Evolutionary conservation across 441 rosid genomes (phyloP).

Genomic region (Populus hybrid): DNA sequence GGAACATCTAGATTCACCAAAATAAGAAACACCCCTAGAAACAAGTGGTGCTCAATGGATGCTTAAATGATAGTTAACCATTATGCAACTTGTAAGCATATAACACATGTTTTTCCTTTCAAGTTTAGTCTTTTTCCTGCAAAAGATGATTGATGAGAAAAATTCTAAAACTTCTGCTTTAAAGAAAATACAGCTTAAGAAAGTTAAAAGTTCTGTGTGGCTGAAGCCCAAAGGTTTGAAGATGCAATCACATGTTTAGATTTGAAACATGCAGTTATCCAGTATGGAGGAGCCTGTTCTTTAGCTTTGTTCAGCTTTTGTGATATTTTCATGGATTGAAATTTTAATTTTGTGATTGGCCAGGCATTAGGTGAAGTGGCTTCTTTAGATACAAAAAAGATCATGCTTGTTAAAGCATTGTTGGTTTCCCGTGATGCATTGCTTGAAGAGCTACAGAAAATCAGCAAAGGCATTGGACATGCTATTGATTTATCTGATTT

Average conservation of each 20-base stretch:
- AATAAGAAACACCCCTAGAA: neutral
- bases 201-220: neutral
- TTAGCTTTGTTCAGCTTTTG: constrained; percentile 9
- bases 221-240: neutral
- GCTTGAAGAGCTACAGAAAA: constrained; percentile 61
- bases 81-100: neutral
- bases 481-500: constrained; percentile 54
- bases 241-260: constrained; percentile 1
- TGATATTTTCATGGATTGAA: constrained; percentile 15
- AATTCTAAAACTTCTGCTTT: neutral
- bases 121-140: neutral
- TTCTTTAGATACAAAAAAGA: constrained; percentile 45
- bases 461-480: constrained; percentile 56
- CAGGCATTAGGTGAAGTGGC: constrained; percentile 49
- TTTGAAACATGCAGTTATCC: neutral
- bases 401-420: constrained; percentile 63
- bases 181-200: neutral
- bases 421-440: constrained; percentile 59
- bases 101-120: neutral
- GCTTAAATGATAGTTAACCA: neutral
- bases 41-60: neutral
- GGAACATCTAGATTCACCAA: neutral
- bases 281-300: neutral
- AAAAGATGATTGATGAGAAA: neutral
- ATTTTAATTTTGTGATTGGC: constrained; percentile 27